A percentile compares a stretch with the other conserved stretches of the same genome.
Conservation (phyloP, 805 yeast genomes). For the Metschnikowia noctiluminum region DNA sequence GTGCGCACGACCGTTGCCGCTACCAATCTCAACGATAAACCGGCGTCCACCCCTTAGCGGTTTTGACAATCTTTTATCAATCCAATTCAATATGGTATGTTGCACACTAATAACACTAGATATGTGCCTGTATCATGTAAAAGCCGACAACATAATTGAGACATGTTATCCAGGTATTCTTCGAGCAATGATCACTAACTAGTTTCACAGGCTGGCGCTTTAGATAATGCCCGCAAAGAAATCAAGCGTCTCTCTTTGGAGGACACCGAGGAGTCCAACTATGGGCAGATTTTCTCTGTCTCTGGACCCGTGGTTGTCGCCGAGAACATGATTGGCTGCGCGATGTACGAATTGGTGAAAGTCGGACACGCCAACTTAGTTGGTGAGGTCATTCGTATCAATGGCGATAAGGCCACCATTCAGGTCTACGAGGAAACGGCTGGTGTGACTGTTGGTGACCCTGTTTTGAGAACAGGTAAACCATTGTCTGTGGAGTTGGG, state of each 20-base stretch:
- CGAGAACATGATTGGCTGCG: constrained; percentile 98
- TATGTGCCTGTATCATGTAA: too few species aligned
- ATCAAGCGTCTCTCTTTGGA: constrained; percentile 81
- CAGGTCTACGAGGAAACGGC: constrained; percentile 99
- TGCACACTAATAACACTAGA: not conserved
- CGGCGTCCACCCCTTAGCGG: not conserved
- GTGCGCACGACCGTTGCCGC: constrained; percentile 6
- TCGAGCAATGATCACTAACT: constrained; percentile 6
- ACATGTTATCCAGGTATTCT: not conserved
- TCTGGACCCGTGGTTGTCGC: constrained; percentile 98
- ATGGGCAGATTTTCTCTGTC: constrained; percentile 89
- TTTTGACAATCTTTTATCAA: not conserved
- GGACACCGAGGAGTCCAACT: constrained; percentile 64
- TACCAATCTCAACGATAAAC: constrained; percentile 10
- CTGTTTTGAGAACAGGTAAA: constrained; percentile 96
- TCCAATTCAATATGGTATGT: constrained; percentile 11
- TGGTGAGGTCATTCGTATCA: constrained; percentile 97
- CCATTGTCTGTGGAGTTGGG: constrained; percentile 99
- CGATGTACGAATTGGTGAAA: constrained; percentile 98
- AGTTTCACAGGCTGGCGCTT: constrained; percentile 76
- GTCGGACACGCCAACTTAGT: constrained; percentile 97
- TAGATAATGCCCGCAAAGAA: constrained; percentile 95
- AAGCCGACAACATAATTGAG: too few species aligned
- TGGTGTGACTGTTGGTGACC: constrained; percentile 99
- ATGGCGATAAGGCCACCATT: constrained; percentile 93